Base-by-base conservation (phyloP, 768 basidiomycete species). In the Suillus cothurnatus region DNA sequence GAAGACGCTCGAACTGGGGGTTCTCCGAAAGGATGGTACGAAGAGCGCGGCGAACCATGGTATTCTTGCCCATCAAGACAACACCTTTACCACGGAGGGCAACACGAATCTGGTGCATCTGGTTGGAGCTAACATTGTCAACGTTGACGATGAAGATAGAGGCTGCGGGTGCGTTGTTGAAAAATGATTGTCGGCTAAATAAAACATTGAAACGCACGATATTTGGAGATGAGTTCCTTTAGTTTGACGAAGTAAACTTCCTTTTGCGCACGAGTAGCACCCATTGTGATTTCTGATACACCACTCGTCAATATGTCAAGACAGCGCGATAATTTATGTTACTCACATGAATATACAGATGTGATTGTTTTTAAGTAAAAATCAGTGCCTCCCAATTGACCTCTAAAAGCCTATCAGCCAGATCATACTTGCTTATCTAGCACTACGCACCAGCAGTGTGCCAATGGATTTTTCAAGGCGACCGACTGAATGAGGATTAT, bases 51-150 rank as follows among this genome's bases (percentile, higher is more conserved):
- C 97, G 94, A 74, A 99, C 96, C 97, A 99, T 98, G 77, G 97
- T 99, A 90, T 99, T 99, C 85, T 99, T 99, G 77, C 97, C 97
- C 97, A 99, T 99, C 73, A 99, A 81, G 70, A 99, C 95, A 66
- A 95, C 82, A 84, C 94, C 97, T 79, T 93, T 95, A 75, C 95
- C 95, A 73, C 97, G 94, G 80, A 99, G 94, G 60, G 96, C 85
- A 62, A 90, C 91, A 85, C 93, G 95, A 70, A 97, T 96, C 79
- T 97, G 95, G 76, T 97, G 95, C 92, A 98, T 96, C 83, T 99
- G 97, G 86, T 98, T 97, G 67, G 96, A 98, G 65, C 95, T 94
- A 77, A 99, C 97, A 83, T 99, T 99, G 89, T 99, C 97, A 79
- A 99, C 95, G 80, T 98, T 98, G 84, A 98, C 97, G 70, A 99